Evolutionary conservation across 768 basidiomycete species (phyloP), one percentile per base, ranked within the genome.

Genomic region (Boletus sp.): DNA sequence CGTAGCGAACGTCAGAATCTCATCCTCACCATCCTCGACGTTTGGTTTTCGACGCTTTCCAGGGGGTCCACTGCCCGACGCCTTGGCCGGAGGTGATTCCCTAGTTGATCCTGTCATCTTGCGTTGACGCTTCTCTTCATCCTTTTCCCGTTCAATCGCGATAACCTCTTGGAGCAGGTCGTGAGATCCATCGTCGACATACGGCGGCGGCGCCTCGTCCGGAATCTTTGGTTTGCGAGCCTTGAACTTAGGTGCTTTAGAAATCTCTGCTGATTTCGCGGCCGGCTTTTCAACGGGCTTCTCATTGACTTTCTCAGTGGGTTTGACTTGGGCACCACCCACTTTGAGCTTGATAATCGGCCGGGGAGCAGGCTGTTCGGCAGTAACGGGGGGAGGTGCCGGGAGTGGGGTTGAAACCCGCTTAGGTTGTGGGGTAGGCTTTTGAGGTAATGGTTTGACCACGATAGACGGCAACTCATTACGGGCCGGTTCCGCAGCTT

Each of bases 141-240:
- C 75, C 67, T 84, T 81, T 69, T 85, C 82, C 50, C 80, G 76
- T 65, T 91, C 89, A 38, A 90, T 87, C 8, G 89, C 89, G 50
- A 90, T 79, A 19, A 92, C 88, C 66, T 91, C 89, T 66, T 90
- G 87, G 3, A 90, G 72, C 38, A 92, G 76, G 62, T 92, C 89
- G 59, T 88, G 83, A 29, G 85, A 87, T n/a, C 87, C 88, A 69
- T 90, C 88, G 60, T 90, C 88, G 41, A 85, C 79, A 64, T 87
- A 87, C 4, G 85, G 79, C 3, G 84, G 83, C 1, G 86, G 81
- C 3, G 83, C 81, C 17, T 78, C 60, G 35, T 74, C 78, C 13
- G 71, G 63, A 33, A 70, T 70, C 62, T 79, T 82, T 13, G 74
- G 59, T 58, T 79, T 84, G 40, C 74, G 71, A 47, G 61, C 64